Percentiles rank a stretch among this genome's conserved stretches.
phyloP scores from a whole-genome alignment of 495 filamentous ascomycete genomes.

The Gamarada debralockiae region DNA sequence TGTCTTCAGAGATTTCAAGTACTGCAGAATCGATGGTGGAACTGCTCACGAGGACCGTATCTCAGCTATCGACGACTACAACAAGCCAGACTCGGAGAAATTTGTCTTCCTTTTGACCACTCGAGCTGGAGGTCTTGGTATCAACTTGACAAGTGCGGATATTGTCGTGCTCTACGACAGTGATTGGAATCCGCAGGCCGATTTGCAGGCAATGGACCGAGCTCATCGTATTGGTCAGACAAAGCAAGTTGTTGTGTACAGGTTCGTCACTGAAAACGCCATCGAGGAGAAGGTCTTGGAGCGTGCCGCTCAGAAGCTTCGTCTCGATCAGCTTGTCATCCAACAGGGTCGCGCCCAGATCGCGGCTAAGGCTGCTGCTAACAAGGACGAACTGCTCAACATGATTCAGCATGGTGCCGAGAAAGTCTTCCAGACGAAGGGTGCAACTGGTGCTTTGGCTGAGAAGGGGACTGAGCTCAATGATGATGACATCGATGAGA shows the following conservation, averaged over 20 bases:
- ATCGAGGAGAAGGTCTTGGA: slow-evolving; percentile 99
- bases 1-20: slow-evolving; percentile 89
- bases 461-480: slow-evolving; percentile 59
- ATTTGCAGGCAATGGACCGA: slow-evolving; percentile 98
- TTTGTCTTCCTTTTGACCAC: slow-evolving; percentile 98
- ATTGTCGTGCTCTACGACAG: slow-evolving; percentile 98
- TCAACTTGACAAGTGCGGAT: slow-evolving; percentile 93
- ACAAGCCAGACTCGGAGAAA: slow-evolving; percentile 90
- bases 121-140: slow-evolving; percentile 93
- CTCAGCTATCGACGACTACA: slow-evolving; percentile 96
- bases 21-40: slow-evolving; percentile 96
- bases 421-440: slow-evolving; percentile 74
- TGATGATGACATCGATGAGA: slow-evolving; percentile 86
- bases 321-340: slow-evolving; percentile 97
- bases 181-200: slow-evolving; percentile 98
- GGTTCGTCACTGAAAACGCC: slow-evolving; percentile 95
- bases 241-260: slow-evolving; percentile 94
- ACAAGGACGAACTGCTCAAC: slow-evolving; percentile 90
- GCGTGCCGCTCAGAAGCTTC: slow-evolving; percentile 93
- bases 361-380: slow-evolving; percentile 77
- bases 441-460: slow-evolving; percentile 51
- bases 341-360: slow-evolving; percentile 97
- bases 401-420: slow-evolving; percentile 99
- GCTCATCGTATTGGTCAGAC: slow-evolving; percentile 98
- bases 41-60: slow-evolving; percentile 99